A percentile compares a stretch with the other conserved stretches of the same genome.
phyloP scores from a whole-genome alignment of 2,329 filamentous ascomycete genomes.

The Paramyrothecium sp. region DNA sequence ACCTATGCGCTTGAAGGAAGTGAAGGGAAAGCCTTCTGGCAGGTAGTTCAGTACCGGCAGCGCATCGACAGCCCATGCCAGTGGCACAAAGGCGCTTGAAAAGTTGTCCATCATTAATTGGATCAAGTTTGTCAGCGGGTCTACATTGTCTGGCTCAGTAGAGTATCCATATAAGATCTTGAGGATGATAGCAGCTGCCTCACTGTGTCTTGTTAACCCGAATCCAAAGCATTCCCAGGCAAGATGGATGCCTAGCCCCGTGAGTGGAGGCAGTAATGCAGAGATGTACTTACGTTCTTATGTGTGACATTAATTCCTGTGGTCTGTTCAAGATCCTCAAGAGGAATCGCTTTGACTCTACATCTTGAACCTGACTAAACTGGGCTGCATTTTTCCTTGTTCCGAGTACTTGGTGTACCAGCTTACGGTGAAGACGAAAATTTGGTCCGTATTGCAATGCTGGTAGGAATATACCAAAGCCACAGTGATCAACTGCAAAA shows the following conservation, averaged over 20 bases:
- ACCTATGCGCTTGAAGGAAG: constrained; percentile 25
- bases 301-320: constrained; percentile 15
- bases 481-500: constrained; percentile 18
- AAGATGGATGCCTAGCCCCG: too few species aligned
- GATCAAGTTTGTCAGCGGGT: constrained; percentile 26
- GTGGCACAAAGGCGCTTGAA: constrained; percentile 21
- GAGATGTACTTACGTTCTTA: constrained; percentile 20
- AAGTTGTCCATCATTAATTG: constrained; percentile 26
- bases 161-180: constrained; percentile 29
- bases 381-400: constrained; percentile 14
- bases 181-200: constrained; percentile 23
- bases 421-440: constrained; percentile 20
- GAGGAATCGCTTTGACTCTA: constrained; percentile 22
- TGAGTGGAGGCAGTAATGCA: too few species aligned
- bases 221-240: too few species aligned
- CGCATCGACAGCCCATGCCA: constrained; percentile 30
- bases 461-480: constrained; percentile 13
- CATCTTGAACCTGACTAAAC: constrained; percentile 20
- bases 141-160: constrained; percentile 22
- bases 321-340: constrained; percentile 18
- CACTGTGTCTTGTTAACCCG: constrained; percentile 12
- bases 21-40: constrained; percentile 26
- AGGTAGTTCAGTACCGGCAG: constrained; percentile 27
- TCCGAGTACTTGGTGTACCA: constrained; percentile 26
- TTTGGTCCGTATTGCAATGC: constrained; percentile 13